phyloP scores from a whole-genome alignment of 148 eudicot genomes.

The Cornus suecica region DNA sequence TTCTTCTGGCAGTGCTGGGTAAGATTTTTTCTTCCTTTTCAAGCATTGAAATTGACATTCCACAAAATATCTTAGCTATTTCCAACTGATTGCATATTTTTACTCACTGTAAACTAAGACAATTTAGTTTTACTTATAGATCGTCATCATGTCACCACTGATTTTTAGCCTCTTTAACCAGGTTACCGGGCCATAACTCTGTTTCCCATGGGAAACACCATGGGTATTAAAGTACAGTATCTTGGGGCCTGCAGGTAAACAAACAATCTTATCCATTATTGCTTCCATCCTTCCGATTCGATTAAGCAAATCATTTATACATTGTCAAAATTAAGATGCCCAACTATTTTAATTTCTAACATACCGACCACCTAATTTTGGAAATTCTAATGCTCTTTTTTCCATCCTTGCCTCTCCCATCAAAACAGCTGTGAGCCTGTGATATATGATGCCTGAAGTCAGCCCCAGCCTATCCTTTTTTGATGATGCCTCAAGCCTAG shows the following conservation, averaged over 20 bases:
- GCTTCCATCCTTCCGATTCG: constrained; percentile 3
- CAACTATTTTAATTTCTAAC: constrained; percentile 8
- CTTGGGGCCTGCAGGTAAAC: constrained; percentile 2
- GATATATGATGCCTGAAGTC: constrained; percentile 60
- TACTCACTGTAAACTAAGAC: not conserved
- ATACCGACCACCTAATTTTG: constrained; percentile 25
- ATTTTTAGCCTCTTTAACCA: constrained; percentile 25
- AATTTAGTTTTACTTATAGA: not conserved
- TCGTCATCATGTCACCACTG: not conserved
- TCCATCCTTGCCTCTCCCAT: constrained; percentile 45
- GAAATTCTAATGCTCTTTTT: constrained; percentile 48
- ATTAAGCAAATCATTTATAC: not conserved
- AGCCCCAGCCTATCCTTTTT: constrained; percentile 45
- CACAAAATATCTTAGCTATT: not conserved
- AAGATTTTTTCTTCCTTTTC: constrained; percentile 22
- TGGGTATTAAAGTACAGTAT: constrained; percentile 33
- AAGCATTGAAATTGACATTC: not conserved
- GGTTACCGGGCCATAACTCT: constrained; percentile 41
- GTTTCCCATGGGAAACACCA: constrained; percentile 48
- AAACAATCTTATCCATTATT: not conserved
- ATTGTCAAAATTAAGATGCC: not conserved
- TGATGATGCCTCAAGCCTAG: constrained; percentile 59
- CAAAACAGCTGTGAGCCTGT: constrained; percentile 73
- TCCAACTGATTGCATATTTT: not conserved
- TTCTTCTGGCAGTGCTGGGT: constrained; percentile 56